Conservation (phyloP, 768 basidiomycete species). For the Suillus subluteus region DNA sequence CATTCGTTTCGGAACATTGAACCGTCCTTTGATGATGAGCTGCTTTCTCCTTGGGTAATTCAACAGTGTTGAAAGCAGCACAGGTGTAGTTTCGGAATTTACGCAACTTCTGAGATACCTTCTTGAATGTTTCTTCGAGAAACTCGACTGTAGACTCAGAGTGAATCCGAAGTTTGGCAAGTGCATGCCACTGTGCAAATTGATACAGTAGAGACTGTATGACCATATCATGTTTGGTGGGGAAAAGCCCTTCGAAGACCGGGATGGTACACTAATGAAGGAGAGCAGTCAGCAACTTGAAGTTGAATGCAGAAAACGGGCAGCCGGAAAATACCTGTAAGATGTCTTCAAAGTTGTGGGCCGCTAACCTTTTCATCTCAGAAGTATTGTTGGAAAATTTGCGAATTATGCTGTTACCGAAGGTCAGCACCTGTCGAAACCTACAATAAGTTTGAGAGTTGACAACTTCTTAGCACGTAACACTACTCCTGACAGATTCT, state of each 20-base stretch:
- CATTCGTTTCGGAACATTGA: neutral
- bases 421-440: conserved; percentile 32
- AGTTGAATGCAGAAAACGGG: neutral
- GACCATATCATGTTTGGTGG: conserved; percentile 23
- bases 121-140: conserved; percentile 30
- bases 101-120: conserved; percentile 14
- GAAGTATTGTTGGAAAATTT: conserved; percentile 35
- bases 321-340: conserved; percentile 28
- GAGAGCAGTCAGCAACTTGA: neutral
- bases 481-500: neutral
- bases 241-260: conserved; percentile 41
- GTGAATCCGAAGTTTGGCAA: conserved; percentile 38
- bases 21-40: conserved; percentile 21
- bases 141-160: conserved; percentile 20
- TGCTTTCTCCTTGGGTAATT: conserved; percentile 34
- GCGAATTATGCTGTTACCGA: conserved; percentile 35
- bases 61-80: conserved; percentile 25
- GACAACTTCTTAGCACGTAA: neutral
- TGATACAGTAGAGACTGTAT: conserved; percentile 30
- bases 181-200: conserved; percentile 23
- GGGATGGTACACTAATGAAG: conserved; percentile 37
- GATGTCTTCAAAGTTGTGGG: conserved; percentile 40
- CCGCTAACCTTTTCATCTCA: conserved; percentile 38
- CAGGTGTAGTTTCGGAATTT: conserved; percentile 29
- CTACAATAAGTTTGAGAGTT: conserved; percentile 15